Base-by-base conservation (phyloP, 1,139 yeast genomes). In the Saccharomyces hybrid region DNA sequence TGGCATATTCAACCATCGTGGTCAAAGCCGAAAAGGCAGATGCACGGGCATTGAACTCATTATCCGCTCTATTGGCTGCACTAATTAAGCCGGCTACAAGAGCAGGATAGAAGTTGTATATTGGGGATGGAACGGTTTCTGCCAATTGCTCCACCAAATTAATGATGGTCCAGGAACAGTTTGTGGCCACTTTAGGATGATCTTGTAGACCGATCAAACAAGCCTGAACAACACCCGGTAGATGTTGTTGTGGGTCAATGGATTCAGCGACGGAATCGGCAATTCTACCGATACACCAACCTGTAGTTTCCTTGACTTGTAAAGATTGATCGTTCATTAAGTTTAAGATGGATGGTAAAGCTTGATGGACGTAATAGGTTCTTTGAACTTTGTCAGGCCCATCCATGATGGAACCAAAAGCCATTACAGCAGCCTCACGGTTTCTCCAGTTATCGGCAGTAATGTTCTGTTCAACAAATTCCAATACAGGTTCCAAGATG, bases 341-440 rank as follows among this genome's bases (percentile, higher is more conserved):
- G 23, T 71, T 69, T 54, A 91, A 76, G 57, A 93, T 84, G 25
- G 97, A 89, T 34, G 80, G 81, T 57, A 93, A 76, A 2, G 98
- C 97, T 73, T 88, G 91, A 41, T 80, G 81, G 56, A 93, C 85
- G 53, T 90, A 77, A 11, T 71, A 72, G 54, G 80, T 81, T 63
- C 89, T 77, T 65, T 85, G 85, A 3, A 79, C 83, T 53, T 82
- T 81, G 60, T 89, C 95, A 27, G 98, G 98, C 20, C 99, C 99
- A 63, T 91, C 98, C 63, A 93, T 77, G 57, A 93, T 89, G 7
- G 97, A 90, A 42, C 99, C 99, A 71, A 93, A 93, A 0, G 99
- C 97, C 99, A 93, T 93, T 6, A 93, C 96, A 0, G 98, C 95
- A 26, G 99, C 98, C 73, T 93, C 99, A 65, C 96, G 84, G 55